A percentile compares a stretch with the other conserved stretches of the same genome.
Conservation (phyloP, 768 basidiomycete species). For the Termitomyces sp. region DNA sequence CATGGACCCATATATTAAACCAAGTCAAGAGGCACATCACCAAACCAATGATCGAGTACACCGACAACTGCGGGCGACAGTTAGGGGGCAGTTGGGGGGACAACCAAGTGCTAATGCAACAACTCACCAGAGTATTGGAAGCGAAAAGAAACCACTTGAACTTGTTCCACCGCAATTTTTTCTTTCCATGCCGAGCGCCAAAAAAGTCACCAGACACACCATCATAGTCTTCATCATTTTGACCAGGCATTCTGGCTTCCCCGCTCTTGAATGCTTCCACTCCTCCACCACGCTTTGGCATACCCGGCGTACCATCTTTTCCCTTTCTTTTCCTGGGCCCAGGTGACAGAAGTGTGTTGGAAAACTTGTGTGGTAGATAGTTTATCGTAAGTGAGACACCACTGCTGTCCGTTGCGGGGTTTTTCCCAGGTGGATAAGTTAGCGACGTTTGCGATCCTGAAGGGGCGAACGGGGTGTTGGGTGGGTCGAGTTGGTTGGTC, state of each 20-base stretch:
- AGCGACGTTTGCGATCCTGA: slow-evolving; percentile 10
- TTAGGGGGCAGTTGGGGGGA: not conserved
- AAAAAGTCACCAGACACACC: slow-evolving; percentile 36
- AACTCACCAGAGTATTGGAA: slow-evolving; percentile 44
- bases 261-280: slow-evolving; percentile 58
- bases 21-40: slow-evolving; percentile 68
- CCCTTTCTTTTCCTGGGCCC: slow-evolving; percentile 33
- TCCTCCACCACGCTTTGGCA: slow-evolving; percentile 66
- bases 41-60: slow-evolving; percentile 56
- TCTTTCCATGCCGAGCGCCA: slow-evolving; percentile 33
- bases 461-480: slow-evolving; percentile 13
- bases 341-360: slow-evolving; percentile 37
- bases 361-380: slow-evolving; percentile 73
- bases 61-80: slow-evolving; percentile 32
- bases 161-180: slow-evolving; percentile 64
- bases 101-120: slow-evolving; percentile 1
- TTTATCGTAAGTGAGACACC: slow-evolving; percentile 48
- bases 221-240: slow-evolving; percentile 54
- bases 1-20: slow-evolving; percentile 67
- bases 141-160: slow-evolving; percentile 78
- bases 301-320: slow-evolving; percentile 21
- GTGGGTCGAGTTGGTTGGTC: slow-evolving; percentile 15
- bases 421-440: slow-evolving; percentile 9
- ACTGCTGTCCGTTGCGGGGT: slow-evolving; percentile 8
- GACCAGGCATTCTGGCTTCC: slow-evolving; percentile 46